A percentile compares a stretch with the other conserved stretches of the same genome.
Evolutionary conservation across 371 early-diverging fungal genomes (phyloP).

Genomic region (Entomophthora muscae): DNA sequence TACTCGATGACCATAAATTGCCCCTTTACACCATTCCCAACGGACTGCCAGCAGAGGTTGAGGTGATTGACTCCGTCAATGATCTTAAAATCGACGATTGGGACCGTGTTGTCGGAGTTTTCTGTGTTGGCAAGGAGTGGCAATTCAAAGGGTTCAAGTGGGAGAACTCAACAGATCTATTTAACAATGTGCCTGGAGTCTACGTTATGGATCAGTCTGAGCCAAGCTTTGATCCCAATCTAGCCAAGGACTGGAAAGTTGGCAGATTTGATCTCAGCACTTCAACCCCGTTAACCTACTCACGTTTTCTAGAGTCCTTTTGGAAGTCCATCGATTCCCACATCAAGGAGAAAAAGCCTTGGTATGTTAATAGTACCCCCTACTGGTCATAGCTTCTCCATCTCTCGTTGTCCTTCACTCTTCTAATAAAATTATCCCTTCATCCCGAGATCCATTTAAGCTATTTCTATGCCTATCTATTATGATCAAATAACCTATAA

Average conservation of each 20-base stretch:
- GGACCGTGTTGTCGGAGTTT: constrained; percentile 75
- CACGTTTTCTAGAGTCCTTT: neutral
- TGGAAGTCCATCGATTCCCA: neutral
- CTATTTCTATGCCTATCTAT: too few species aligned
- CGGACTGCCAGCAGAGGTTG: neutral
- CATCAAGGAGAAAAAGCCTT: neutral
- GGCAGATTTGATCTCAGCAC: neutral
- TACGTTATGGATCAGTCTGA: constrained; percentile 64
- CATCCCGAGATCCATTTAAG: too few species aligned
- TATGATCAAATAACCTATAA: too few species aligned
- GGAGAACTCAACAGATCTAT: constrained; percentile 58
- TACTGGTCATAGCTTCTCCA: neutral
- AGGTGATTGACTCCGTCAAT: constrained; percentile 49
- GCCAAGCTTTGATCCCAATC: constrained; percentile 8
- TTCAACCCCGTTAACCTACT: neutral
- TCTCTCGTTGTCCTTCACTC: too few species aligned
- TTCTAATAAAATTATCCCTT: too few species aligned
- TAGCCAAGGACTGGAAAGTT: neutral
- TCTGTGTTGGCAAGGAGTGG: constrained; percentile 80
- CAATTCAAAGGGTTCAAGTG: constrained; percentile 85
- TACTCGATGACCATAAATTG: neutral
- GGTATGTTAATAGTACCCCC: neutral
- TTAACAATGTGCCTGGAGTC: constrained; percentile 58
- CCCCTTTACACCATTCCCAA: neutral
- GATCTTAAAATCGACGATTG: constrained; percentile 50